These are phyloP conservation scores for Fusarium udum DNA, from an alignment of 2,329 filamentous ascomycete genomes.

Conservation along the genomic window DNA sequence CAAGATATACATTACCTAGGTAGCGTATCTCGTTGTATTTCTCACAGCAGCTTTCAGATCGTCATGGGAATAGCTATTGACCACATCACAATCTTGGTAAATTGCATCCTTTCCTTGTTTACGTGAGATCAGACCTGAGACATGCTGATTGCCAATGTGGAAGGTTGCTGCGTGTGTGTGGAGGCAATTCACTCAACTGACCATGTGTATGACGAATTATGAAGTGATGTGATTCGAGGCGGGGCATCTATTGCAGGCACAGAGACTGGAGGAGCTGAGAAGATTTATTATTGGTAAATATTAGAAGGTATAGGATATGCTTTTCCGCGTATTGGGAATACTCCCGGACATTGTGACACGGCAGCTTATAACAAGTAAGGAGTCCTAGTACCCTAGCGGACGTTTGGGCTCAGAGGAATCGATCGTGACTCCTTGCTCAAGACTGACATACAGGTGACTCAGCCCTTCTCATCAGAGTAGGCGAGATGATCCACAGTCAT, in stretches of 20 bases:
- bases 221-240: background rate
- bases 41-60: fast-evolving
- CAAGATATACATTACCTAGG: fast-evolving
- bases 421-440: background rate
- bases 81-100: background rate
- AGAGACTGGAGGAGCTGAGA: background rate
- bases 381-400: background rate
- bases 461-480: too few species aligned
- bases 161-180: background rate
- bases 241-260: background rate
- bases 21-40: fast-evolving
- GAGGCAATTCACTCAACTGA: background rate
- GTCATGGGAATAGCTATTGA: background rate
- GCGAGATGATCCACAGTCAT: too few species aligned
- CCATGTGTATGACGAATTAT: background rate
- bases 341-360: too few species aligned
- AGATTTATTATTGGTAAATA: too few species aligned
- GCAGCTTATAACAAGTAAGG: too few species aligned
- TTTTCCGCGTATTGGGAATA: background rate
- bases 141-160: background rate
- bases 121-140: background rate
- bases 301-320: background rate
- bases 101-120: background rate
- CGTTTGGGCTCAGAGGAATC: background rate
- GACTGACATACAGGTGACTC: too few species aligned